Percentiles rank a stretch among this genome's conserved stretches.
Evolutionary conservation across 306 rosid genomes (phyloP).

Genomic region (Acacia melanoxylon): DNA sequence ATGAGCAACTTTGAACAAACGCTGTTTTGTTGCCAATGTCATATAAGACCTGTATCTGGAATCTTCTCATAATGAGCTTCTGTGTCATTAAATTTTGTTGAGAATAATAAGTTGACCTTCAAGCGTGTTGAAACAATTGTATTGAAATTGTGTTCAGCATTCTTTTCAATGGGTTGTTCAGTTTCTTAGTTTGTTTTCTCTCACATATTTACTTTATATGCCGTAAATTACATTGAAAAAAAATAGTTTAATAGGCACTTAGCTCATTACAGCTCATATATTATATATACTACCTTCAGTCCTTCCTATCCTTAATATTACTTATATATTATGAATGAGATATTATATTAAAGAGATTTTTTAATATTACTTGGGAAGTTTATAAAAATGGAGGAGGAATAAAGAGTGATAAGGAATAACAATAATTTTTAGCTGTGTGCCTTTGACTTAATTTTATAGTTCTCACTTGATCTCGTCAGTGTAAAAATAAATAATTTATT

Average conservation of each 20-base stretch:
- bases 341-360: too few relatives aligned
- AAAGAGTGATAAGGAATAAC: neutral
- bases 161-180: too few relatives aligned
- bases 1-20: conserved; percentile 40
- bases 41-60: conserved; percentile 26
- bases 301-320: too few relatives aligned
- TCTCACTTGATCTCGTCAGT: neutral
- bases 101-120: conserved; percentile 39
- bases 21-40: conserved; percentile 32
- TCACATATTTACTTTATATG: too few relatives aligned
- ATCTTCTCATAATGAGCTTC: conserved; percentile 39
- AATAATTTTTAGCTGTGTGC: neutral
- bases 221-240: too few relatives aligned
- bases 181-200: neutral
- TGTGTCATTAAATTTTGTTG: conserved; percentile 25
- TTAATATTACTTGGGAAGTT: neutral
- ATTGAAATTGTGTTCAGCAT: conserved; percentile 4
- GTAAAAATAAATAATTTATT: too few relatives aligned
- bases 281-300: too few relatives aligned
- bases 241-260: too few relatives aligned
- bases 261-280: neutral
- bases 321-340: too few relatives aligned
- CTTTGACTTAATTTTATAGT: neutral
- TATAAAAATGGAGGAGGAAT: neutral
- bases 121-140: conserved; percentile 25